phyloP scores from a whole-genome alignment of 352 stramenopile species.

The Phytophthora pseudosyringae region DNA sequence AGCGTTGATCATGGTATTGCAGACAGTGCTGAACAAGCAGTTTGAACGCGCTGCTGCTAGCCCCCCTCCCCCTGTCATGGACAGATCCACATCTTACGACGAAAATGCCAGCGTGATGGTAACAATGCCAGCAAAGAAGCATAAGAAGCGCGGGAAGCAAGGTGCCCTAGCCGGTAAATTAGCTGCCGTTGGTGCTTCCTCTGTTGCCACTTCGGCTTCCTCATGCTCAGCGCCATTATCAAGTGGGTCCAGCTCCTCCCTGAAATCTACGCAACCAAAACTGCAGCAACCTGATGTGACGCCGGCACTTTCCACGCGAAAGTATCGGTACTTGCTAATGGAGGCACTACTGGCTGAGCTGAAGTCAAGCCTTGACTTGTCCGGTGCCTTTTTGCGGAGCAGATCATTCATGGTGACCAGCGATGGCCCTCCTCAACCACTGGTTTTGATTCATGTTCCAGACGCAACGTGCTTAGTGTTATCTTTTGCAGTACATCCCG shows the following conservation, averaged over 20 bases:
- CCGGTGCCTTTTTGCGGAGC: conserved; percentile 50
- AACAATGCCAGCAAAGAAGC: conserved; percentile 34
- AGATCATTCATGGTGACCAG: conserved; percentile 71
- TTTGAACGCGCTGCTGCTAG: conserved; percentile 48
- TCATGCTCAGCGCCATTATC: conserved; percentile 1
- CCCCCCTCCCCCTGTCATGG: conserved; percentile 29
- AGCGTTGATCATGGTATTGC: conserved; percentile 50
- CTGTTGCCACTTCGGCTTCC: conserved; percentile 3
- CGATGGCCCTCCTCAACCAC: conserved; percentile 66
- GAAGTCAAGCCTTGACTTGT: conserved; percentile 58
- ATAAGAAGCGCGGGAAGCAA: conserved; percentile 54
- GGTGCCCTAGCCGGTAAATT: conserved; percentile 32
- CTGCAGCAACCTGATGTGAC: conserved; percentile 39
- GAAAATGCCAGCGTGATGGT: conserved; percentile 40
- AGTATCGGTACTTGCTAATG: conserved; percentile 71
- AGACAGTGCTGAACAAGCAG: conserved; percentile 58
- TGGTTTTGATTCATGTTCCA: conserved; percentile 67
- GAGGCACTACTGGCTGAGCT: conserved; percentile 64
- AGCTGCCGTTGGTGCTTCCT: conserved; percentile 23
- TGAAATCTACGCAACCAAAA: conserved; percentile 39
- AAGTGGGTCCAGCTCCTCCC: conserved; percentile 18
- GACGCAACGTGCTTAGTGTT: conserved; percentile 71
- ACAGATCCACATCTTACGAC: conserved; percentile 36
- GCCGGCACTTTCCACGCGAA: conserved; percentile 39
- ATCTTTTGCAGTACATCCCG: conserved; percentile 82